These are phyloP conservation scores for Dalechampia spathulata DNA, from an alignment of 441 rosid genomes.

Conservation along the genomic window DNA sequence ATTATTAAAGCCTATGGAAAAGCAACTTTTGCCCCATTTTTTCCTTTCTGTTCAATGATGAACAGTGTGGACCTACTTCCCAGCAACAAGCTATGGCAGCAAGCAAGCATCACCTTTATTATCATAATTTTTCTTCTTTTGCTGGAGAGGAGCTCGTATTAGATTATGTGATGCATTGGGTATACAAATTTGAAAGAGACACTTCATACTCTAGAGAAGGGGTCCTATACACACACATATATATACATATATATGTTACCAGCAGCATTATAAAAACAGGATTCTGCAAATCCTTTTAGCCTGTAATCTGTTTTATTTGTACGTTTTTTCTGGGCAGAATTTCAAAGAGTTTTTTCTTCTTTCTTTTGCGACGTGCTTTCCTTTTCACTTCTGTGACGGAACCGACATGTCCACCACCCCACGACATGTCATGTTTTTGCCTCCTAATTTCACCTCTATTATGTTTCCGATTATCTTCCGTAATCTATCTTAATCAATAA, in stretches of 20 bases:
- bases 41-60: not conserved
- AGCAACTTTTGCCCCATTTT: no score
- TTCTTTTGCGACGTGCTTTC: not conserved
- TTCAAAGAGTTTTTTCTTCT: not conserved
- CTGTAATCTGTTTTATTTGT: constrained; percentile 8
- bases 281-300: constrained; percentile 1
- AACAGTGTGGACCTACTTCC: constrained; percentile 14
- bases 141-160: not conserved
- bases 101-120: constrained; percentile 16
- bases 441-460: no score
- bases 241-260: not conserved
- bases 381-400: constrained; percentile 7
- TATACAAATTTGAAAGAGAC: constrained; percentile 23
- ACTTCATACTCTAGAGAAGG: constrained; percentile 4
- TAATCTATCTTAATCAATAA: no score
- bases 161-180: constrained; percentile 18
- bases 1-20: no score
- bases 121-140: no score
- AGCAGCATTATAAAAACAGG: not conserved
- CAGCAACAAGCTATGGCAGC: constrained; percentile 5
- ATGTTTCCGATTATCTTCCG: no score
- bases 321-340: not conserved
- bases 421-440: no score
- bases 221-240: not conserved
- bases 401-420: not conserved